Conservation (phyloP, 192 early-diverging fungal species). For the Mortierella claussenii region DNA sequence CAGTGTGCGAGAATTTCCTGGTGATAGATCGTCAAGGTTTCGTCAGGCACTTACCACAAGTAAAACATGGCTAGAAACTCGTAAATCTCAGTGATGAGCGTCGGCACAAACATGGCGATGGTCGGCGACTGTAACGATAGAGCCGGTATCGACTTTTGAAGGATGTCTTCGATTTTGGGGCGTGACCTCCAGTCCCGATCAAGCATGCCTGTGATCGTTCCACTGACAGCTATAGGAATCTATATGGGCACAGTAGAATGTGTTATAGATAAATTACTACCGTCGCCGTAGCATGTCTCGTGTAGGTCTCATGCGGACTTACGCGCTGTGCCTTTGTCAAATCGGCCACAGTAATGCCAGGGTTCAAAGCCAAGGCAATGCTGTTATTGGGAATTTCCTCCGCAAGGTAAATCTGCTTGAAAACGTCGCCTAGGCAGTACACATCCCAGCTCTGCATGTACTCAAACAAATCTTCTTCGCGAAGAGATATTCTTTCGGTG, state of each 20-base stretch:
- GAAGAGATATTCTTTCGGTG: background rate
- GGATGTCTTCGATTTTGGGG: slow-evolving; percentile 60
- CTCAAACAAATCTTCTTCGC: slow-evolving; percentile 39
- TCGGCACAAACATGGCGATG: slow-evolving; percentile 57
- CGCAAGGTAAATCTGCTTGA: slow-evolving; percentile 58
- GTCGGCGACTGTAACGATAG: slow-evolving; percentile 53
- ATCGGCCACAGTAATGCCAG: slow-evolving; percentile 10
- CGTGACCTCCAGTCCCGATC: slow-evolving; percentile 57
- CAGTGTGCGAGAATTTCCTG: too few species aligned
- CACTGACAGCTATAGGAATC: slow-evolving; percentile 60
- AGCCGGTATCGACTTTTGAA: slow-evolving; percentile 59
- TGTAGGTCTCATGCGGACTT: too few species aligned
- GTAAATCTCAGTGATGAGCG: slow-evolving; percentile 65
- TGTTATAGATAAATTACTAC: background rate
- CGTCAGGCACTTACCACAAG: slow-evolving; percentile 54
- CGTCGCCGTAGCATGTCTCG: background rate
- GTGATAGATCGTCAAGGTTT: too few species aligned
- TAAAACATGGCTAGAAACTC: slow-evolving; percentile 65
- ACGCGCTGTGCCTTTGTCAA: slow-evolving; percentile 29
- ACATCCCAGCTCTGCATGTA: slow-evolving; percentile 65
- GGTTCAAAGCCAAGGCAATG: slow-evolving; percentile 28
- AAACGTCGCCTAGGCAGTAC: slow-evolving; percentile 59
- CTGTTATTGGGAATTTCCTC: slow-evolving; percentile 48
- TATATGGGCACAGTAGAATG: background rate
- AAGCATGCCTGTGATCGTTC: slow-evolving; percentile 54